Evolutionary conservation across 129 eudicot genomes (phyloP).

Genomic region (Daucus carota): DH1_v3.0 NC_030382.2:35846501-35847000

Average conservation of each 20-base stretch:
- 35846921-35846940: neutral
- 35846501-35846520: slow-evolving; percentile 42
- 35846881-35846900: neutral
- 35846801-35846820: neutral
- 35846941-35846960: neutral
- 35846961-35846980: neutral
- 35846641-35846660: neutral
- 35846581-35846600: slow-evolving; percentile 68
- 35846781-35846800: neutral
- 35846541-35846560: slow-evolving; percentile 69
- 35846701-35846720: neutral
- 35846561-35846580: slow-evolving; percentile 72
- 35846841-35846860: neutral
- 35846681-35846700: slow-evolving; percentile 4
- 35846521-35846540: slow-evolving; percentile 59
- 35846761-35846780: neutral
- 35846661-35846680: slow-evolving; percentile 3
- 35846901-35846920: neutral
- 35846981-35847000: neutral
- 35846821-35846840: slow-evolving; percentile 4
- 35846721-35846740: slow-evolving; percentile 1
- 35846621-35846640: neutral
- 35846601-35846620: slow-evolving; percentile 21
- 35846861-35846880: slow-evolving; percentile 2
- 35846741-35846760: slow-evolving; percentile 1